Percentiles rank a stretch among this genome's conserved stretches.
Conservation (phyloP, 441 rosid genomes). For the Viola pubescens region DNA sequence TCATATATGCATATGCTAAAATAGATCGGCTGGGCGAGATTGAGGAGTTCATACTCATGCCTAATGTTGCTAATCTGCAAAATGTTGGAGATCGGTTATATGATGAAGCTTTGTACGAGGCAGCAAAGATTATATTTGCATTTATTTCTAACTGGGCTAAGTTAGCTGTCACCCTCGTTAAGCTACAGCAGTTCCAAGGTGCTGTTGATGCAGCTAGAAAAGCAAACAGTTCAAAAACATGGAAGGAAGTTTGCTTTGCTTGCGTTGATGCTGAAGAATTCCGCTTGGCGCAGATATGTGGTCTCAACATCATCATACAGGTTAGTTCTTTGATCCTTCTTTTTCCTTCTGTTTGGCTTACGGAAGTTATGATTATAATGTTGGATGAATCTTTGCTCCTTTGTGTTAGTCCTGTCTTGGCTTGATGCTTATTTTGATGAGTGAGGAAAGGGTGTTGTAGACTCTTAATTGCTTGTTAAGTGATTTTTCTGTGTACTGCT, state of each 20-base stretch:
- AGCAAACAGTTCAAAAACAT: constrained; percentile 89
- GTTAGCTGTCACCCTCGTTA: constrained; percentile 80
- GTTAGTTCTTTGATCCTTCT: constrained; percentile 21
- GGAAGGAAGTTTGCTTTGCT: constrained; percentile 96
- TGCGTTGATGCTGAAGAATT: constrained; percentile 96
- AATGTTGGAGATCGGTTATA: constrained; percentile 79
- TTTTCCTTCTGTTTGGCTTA: background rate
- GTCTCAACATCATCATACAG: constrained; percentile 82
- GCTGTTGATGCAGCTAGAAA: constrained; percentile 94
- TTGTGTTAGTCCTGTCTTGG: background rate
- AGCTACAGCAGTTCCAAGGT: constrained; percentile 77
- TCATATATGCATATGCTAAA: constrained; percentile 87
- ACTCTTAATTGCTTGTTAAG: too few species aligned
- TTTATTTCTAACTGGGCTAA: constrained; percentile 92
- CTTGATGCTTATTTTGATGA: too few species aligned
- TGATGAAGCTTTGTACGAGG: constrained; percentile 75
- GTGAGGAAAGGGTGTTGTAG: too few species aligned
- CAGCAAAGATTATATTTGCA: constrained; percentile 80
- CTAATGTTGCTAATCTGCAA: constrained; percentile 84
- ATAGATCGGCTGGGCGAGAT: constrained; percentile 76
- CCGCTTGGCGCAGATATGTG: constrained; percentile 89
- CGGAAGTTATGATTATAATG: background rate
- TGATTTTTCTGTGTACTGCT: background rate
- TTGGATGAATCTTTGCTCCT: background rate
- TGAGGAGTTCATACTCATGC: constrained; percentile 88